Conservation (phyloP, 352 stramenopile genomes). For the Globisporangium recalcitrans region DNA sequence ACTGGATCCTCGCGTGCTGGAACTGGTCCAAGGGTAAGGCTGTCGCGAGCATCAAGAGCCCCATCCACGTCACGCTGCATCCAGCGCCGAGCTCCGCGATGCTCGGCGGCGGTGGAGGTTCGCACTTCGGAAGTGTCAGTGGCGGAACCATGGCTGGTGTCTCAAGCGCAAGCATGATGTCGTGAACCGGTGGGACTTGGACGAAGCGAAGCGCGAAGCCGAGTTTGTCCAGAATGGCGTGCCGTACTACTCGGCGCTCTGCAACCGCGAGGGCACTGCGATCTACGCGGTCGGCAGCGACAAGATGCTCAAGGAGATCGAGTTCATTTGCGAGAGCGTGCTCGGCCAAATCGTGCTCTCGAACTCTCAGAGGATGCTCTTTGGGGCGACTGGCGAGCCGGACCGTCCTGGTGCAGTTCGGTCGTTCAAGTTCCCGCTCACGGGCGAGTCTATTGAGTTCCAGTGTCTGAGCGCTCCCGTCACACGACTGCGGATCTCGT, state of each 20-base stretch:
- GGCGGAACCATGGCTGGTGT: constrained; percentile 17
- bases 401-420: constrained; percentile 73
- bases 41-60: constrained; percentile 67
- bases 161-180: constrained; percentile 24
- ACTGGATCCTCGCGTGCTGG: constrained; percentile 90
- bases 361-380: constrained; percentile 84
- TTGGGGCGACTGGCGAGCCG: constrained; percentile 72
- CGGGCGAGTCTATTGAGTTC: constrained; percentile 86
- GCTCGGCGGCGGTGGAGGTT: constrained; percentile 17
- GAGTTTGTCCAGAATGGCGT: constrained; percentile 93
- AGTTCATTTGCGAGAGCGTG: constrained; percentile 76
- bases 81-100: constrained; percentile 43
- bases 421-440: constrained; percentile 89
- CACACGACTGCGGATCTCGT: constrained; percentile 78
- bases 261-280: constrained; percentile 71
- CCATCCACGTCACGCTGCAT: constrained; percentile 47
- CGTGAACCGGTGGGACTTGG: constrained; percentile 91
- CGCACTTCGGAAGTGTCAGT: constrained; percentile 27
- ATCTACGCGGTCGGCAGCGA: constrained; percentile 87
- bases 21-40: constrained; percentile 91
- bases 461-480: constrained; percentile 73
- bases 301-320: constrained; percentile 89
- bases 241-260: constrained; percentile 84
- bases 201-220: constrained; percentile 87
- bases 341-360: constrained; percentile 86